Evolutionary conservation across 106 monocot species (phyloP), one percentile per base, ranked within the genome.

Genomic region (Chionographis japonica): DNA sequence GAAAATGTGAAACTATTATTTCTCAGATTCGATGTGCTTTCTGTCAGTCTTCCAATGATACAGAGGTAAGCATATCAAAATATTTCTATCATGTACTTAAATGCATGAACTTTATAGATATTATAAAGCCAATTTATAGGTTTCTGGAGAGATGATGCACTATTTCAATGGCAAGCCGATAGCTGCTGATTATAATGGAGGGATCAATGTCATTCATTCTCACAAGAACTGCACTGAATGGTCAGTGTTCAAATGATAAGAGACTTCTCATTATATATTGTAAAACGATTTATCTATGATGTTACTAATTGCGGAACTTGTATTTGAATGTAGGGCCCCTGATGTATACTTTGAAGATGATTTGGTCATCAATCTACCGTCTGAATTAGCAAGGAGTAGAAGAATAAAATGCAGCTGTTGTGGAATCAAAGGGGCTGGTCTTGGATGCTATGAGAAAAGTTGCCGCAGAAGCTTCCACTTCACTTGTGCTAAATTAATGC

Each of bases 391-490:
- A 38, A 86, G 97, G 83, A 93, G 97, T 74, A 90, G 74, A 60
- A 83, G 93, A 61, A 93, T 98, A 39, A 90, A 83, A 61, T 98
- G 97, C 72, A 74, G 87, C 61, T 85, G 76, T 54, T 98, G 97
- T 77, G 85, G 87, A 42, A 79, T 81, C 75, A 93, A 90, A 71
- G 97, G 97, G 51, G 97, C 97, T 41, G 89, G 90, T 40, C 90
- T 98, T 74, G 97, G 97, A 37, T 98, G 97, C 81, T 87, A 73
- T 55, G 90, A 93, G 74, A 87, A 61, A 61, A 93, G 74, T 63
- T 98, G 97, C 61, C 90, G 93, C 57, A 85, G 81, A 72, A 98
- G 97, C 75, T 98, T 93, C 58, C 97, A 98, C 64, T 93, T 77
- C 69, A 89, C 83, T 37, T 98, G 97, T 76, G 97, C 97, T 63